Evolutionary conservation across 495 filamentous ascomycete species (phyloP).

Genomic region (Bacidia rubella): DNA sequence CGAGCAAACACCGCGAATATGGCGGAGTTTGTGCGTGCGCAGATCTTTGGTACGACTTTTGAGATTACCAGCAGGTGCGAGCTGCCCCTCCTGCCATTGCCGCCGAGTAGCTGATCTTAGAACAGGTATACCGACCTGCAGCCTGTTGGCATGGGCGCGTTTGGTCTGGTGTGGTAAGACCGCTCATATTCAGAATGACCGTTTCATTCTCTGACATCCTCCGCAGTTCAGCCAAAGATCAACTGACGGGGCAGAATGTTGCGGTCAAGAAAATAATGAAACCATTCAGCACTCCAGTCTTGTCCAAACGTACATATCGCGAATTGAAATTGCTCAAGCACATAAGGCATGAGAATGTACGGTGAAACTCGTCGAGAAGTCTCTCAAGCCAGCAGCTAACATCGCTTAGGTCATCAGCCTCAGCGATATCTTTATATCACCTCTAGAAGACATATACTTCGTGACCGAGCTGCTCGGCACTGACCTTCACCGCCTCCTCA

Average conservation of each 20-base stretch:
- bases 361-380: slow-evolving; percentile 10
- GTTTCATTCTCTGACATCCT: not conserved
- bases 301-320: slow-evolving; percentile 93
- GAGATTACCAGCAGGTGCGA: slow-evolving; percentile 92
- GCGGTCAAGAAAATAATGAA: slow-evolving; percentile 99
- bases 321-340: slow-evolving; percentile 97
- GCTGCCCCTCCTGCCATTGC: slow-evolving; percentile 6
- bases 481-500: slow-evolving; percentile 88
- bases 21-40: slow-evolving; percentile 97
- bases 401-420: slow-evolving; percentile 74
- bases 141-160: slow-evolving; percentile 97
- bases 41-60: slow-evolving; percentile 99
- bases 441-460: slow-evolving; percentile 96
- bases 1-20: slow-evolving; percentile 35
- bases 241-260: slow-evolving; percentile 88
- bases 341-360: slow-evolving; percentile 88
- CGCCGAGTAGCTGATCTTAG: slow-evolving; percentile 15
- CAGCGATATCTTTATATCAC: slow-evolving; percentile 99
- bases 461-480: slow-evolving; percentile 96
- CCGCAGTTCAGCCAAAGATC: slow-evolving; percentile 89
- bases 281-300: slow-evolving; percentile 93
- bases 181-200: not conserved
- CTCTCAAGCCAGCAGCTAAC: slow-evolving; percentile 14
- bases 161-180: slow-evolving; percentile 89
- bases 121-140: slow-evolving; percentile 90